A percentile compares a stretch with the other conserved stretches of the same genome.
These are phyloP conservation scores for Daedaleopsis nitida DNA, from an alignment of 768 basidiomycete genomes.

Conservation along the genomic window DNA sequence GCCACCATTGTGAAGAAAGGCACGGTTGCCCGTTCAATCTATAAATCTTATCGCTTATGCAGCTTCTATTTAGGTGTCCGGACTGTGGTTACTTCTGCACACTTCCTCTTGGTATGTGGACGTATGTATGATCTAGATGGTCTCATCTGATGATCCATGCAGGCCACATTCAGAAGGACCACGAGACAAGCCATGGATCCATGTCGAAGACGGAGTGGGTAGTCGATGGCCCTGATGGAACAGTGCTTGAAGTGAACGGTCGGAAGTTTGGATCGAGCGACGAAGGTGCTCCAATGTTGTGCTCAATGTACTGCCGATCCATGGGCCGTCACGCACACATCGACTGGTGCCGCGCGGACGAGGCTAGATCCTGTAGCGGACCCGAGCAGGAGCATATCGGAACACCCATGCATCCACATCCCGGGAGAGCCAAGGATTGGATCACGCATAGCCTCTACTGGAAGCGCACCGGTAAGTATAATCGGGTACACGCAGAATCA, in stretches of 20 bases:
- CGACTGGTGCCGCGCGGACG: constrained; percentile 52
- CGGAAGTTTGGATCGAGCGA: constrained; percentile 54
- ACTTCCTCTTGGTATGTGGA: constrained; percentile 49
- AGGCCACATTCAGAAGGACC: constrained; percentile 63
- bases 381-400: constrained; percentile 49
- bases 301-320: constrained; percentile 54
- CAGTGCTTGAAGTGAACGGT: constrained; percentile 53
- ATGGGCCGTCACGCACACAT: constrained; percentile 61
- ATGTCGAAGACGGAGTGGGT: constrained; percentile 63
- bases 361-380: constrained; percentile 40
- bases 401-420: constrained; percentile 46
- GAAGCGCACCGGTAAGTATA: constrained; percentile 55
- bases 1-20: constrained; percentile 59
- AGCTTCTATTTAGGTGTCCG: constrained; percentile 41
- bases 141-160: background rate
- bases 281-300: constrained; percentile 66
- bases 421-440: constrained; percentile 51
- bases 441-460: constrained; percentile 58
- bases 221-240: constrained; percentile 53
- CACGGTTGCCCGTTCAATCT: constrained; percentile 32
- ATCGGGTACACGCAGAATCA: too few relatives aligned
- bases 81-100: constrained; percentile 63
- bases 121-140: too few relatives aligned
- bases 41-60: too few relatives aligned
- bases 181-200: constrained; percentile 65